Evolutionary conservation across 2,329 filamentous ascomycete genomes (phyloP).

Genomic region (Daldinia eschscholtzii): DNA sequence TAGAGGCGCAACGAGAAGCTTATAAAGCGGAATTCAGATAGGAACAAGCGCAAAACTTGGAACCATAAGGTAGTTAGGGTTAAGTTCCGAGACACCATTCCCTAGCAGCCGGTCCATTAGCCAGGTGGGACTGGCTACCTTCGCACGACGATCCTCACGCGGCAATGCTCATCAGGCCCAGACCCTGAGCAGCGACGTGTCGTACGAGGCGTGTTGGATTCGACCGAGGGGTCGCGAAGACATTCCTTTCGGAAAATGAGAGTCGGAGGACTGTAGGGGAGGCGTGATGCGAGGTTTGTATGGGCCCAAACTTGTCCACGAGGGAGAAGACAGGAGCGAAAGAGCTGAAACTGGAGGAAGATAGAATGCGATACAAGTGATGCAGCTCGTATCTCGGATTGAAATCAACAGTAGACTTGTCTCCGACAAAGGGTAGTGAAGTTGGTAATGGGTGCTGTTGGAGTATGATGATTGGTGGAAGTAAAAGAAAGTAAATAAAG

Average conservation of each 20-base stretch:
- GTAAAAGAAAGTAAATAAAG: slow-evolving; percentile 38
- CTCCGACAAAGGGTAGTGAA: slow-evolving; percentile 49
- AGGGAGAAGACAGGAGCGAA: slow-evolving; percentile 56
- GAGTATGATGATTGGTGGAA: slow-evolving; percentile 43
- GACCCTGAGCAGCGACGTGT: slow-evolving; percentile 73
- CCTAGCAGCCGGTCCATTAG: slow-evolving; percentile 57
- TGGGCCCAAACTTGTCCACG: slow-evolving; percentile 45
- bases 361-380: slow-evolving; percentile 37
- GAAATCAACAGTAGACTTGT: slow-evolving; percentile 45
- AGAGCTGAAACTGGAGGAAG: slow-evolving; percentile 57
- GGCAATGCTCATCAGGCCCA: slow-evolving; percentile 63
- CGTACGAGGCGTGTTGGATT: slow-evolving; percentile 50
- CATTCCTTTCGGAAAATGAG: slow-evolving; percentile 78
- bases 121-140: slow-evolving; percentile 58
- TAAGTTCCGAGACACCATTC: slow-evolving; percentile 88
- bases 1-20: slow-evolving; percentile 53
- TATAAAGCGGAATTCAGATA: slow-evolving; percentile 78
- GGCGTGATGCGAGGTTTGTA: slow-evolving; percentile 75
- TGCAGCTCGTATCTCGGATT: slow-evolving; percentile 53
- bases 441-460: slow-evolving; percentile 39
- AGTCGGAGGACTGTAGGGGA: slow-evolving; percentile 84
- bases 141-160: slow-evolving; percentile 61
- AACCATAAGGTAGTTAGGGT: slow-evolving; percentile 89
- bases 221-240: slow-evolving; percentile 63
- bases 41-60: slow-evolving; percentile 78